Conservation (phyloP, 192 early-diverging fungal species). For the Coemansia sp. region DNA sequence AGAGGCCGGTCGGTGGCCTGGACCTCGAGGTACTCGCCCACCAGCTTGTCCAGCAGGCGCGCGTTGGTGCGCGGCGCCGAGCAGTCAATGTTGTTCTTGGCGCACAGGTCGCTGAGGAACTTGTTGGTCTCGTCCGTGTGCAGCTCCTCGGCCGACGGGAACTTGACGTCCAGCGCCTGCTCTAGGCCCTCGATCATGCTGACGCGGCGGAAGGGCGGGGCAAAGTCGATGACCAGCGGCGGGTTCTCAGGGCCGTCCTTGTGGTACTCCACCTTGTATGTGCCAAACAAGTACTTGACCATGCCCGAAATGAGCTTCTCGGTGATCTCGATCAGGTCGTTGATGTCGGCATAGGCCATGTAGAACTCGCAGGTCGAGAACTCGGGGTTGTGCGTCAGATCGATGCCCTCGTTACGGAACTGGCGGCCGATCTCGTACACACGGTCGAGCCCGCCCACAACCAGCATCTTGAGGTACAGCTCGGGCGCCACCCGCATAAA, state of each 20-base stretch:
- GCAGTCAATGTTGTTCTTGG: conserved; percentile 94
- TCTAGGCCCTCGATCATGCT: conserved; percentile 92
- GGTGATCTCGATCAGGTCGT: conserved; percentile 94
- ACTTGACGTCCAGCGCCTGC: conserved; percentile 80
- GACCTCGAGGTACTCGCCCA: conserved; percentile 76
- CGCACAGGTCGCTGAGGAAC: conserved; percentile 89
- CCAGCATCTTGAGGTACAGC: conserved; percentile 95
- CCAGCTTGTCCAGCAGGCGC: conserved; percentile 92
- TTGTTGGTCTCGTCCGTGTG: conserved; percentile 76
- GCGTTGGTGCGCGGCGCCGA: conserved; percentile 86
- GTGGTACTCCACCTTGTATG: conserved; percentile 90
- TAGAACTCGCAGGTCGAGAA: conserved; percentile 99
- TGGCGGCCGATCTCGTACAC: conserved; percentile 99
- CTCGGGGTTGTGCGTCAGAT: conserved; percentile 99
- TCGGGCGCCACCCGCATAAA: conserved; percentile 99
- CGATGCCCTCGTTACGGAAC: conserved; percentile 99
- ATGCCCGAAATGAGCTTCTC: conserved; percentile 82
- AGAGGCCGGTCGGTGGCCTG: conserved; percentile 75
- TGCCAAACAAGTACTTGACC: conserved; percentile 89
- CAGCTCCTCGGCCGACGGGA: conserved; percentile 82
- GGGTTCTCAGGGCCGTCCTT: conserved; percentile 78
- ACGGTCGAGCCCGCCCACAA: conserved; percentile 96
- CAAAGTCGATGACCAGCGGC: conserved; percentile 86
- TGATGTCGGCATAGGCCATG: conserved; percentile 98
- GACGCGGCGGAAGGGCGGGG: conserved; percentile 91